Evolutionary conservation across 2,329 filamentous ascomycete genomes (phyloP).

Genomic region (Shiraia sp.): DNA sequence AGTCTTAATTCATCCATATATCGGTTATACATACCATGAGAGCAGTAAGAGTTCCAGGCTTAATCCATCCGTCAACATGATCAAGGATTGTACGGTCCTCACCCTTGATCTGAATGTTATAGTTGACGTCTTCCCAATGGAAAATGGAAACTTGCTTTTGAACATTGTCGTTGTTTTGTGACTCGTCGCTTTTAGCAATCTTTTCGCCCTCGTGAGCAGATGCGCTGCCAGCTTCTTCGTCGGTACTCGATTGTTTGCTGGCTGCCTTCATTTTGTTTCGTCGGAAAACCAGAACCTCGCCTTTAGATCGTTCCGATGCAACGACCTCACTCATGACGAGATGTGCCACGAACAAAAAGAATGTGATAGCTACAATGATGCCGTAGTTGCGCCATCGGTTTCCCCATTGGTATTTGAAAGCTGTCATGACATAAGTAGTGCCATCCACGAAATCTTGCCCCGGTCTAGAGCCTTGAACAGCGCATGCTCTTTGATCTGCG

Average conservation of each 20-base stretch:
- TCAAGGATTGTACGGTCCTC: conserved; percentile 56
- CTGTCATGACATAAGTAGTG: conserved; percentile 33
- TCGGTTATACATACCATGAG: conserved; percentile 42
- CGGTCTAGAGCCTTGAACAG: conserved; percentile 39
- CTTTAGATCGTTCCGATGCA: conserved; percentile 63
- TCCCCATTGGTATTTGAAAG: conserved; percentile 40
- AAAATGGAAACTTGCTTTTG: conserved; percentile 45
- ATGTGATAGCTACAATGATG: conserved; percentile 64
- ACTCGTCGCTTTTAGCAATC: conserved; percentile 27
- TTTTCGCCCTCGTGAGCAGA: conserved; percentile 34
- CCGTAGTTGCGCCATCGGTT: conserved; percentile 63
- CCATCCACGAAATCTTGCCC: conserved; percentile 41
- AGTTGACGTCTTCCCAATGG: conserved; percentile 34
- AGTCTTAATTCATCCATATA: not conserved
- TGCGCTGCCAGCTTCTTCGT: conserved; percentile 44
- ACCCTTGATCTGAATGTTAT: conserved; percentile 39
- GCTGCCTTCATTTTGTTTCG: conserved; percentile 43
- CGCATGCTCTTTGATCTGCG: conserved; percentile 39
- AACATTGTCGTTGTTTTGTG: conserved; percentile 24
- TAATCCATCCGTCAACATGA: conserved; percentile 58
- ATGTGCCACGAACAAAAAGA: conserved; percentile 65
- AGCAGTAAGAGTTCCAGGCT: conserved; percentile 54
- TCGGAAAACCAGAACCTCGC: conserved; percentile 68
- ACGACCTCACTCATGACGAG: conserved; percentile 66
- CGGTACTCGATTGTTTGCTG: conserved; percentile 25